These are phyloP conservation scores for Diversispora eburnea DNA, from an alignment of 192 early-diverging fungal species.

Conservation along the genomic window DNA sequence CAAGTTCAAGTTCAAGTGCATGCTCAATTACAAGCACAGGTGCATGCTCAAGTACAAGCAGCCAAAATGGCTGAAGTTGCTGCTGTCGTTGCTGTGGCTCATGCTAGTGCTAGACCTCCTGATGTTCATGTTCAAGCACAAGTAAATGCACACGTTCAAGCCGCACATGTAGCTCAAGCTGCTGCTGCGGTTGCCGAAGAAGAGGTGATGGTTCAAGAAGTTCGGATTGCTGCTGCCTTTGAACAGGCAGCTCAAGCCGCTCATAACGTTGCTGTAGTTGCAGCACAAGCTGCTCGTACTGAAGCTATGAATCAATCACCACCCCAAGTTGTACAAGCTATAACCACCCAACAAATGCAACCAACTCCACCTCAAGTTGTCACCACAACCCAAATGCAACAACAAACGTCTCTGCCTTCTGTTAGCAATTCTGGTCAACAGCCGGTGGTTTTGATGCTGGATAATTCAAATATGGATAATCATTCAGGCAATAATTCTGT, in stretches of 20 bases:
- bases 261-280: neutral
- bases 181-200: neutral
- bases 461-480: too few relatives aligned
- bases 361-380: neutral
- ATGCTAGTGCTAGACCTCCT: neutral
- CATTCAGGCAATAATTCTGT: neutral
- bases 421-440: neutral
- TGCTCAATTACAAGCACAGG: slow-evolving; percentile 6
- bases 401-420: neutral
- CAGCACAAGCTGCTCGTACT: slow-evolving; percentile 6
- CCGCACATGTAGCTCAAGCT: neutral
- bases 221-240: neutral
- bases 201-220: neutral
- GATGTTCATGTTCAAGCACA: neutral
- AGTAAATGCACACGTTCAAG: too few relatives aligned
- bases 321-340: neutral
- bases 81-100: neutral
- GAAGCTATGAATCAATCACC: neutral
- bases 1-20: slow-evolving; percentile 19
- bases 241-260: neutral
- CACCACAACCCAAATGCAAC: neutral
- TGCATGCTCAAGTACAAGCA: slow-evolving; percentile 9
- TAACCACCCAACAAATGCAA: neutral
- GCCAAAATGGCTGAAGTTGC: neutral
- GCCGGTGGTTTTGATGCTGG: neutral